A percentile compares a stretch with the other conserved stretches of the same genome.
phyloP scores from a whole-genome alignment of 2,329 filamentous ascomycete genomes.

The Cercospora sp. region DNA sequence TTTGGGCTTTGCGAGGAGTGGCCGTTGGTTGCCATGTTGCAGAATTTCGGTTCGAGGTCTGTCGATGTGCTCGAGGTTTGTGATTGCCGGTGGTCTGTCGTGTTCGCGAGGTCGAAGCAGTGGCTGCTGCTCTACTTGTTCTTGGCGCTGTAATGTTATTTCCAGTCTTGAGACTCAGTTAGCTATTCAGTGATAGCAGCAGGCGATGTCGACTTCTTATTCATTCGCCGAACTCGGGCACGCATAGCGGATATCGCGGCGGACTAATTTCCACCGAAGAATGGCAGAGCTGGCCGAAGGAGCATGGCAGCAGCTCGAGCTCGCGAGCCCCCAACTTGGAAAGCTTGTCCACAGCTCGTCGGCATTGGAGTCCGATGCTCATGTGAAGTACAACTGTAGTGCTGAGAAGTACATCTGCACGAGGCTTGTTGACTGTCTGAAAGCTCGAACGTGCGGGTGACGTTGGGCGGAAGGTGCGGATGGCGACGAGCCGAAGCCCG shows the following conservation, averaged over 20 bases:
- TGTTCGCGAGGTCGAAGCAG: background rate
- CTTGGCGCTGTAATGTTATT: background rate
- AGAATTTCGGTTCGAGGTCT: background rate
- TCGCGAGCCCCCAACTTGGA: background rate
- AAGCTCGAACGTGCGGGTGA: background rate
- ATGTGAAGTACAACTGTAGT: background rate
- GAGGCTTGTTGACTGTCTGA: background rate
- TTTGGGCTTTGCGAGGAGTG: slow-evolving; percentile 13
- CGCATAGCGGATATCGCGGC: slow-evolving; percentile 8
- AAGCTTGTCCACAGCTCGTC: slow-evolving; percentile 4
- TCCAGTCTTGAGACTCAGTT: background rate
- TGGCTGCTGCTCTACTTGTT: background rate
- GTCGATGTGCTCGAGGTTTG: background rate
- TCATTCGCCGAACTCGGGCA: slow-evolving; percentile 15
- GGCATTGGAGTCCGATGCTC: slow-evolving; percentile 2
- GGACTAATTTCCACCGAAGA: slow-evolving; percentile 1
- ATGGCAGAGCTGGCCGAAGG: background rate
- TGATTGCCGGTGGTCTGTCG: background rate
- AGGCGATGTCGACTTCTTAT: background rate
- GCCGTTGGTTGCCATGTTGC: slow-evolving; percentile 24
- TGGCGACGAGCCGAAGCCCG: background rate
- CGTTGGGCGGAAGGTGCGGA: background rate
- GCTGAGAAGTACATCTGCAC: background rate
- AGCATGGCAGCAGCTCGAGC: background rate
- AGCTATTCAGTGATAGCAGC: background rate